Evolutionary conservation across 1,284 basidiomycete genomes (phyloP), one percentile per base, ranked within the genome.

Genomic region (Papiliotrema laurentii): DNA sequence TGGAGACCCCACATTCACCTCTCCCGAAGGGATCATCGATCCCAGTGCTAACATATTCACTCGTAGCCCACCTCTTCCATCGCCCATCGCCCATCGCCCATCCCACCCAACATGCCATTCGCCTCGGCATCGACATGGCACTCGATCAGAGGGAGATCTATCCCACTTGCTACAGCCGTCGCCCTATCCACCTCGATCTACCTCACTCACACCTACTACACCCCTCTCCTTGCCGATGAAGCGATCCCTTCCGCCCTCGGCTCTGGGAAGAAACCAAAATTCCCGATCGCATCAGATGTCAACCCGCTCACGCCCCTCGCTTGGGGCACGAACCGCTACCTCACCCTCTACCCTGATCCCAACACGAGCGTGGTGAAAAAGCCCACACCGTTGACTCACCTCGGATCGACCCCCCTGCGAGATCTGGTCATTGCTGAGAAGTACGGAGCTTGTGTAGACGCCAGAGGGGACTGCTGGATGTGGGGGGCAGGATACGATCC

Each of bases 391-490:
- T 47, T 71, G 11, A 24, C 56, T 11, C 60, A 66, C 24, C 49
- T 74, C 27, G 63, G 68, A 11, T 42, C 62, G n/a, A 71, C 73
- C 77, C 63, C 89, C 1, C 75, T 92, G 24, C 79, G 87, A 18
- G 88, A 93, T 69, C 67, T 93, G 26, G 82, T 80, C 5, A 72
- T 93, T 18, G 83, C 87, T 37, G 80, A 83, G 58, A 78, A 76
- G 38, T 86, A 90, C 58, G 89, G 83, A 1, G 88, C 86, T 3
- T 88, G 85, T 54, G 81, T 91, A n/a, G 89, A 93, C 67, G 84
- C 83, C 2, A 78, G 80, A 36, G 93, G 93, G 22, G 87, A 97
- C 61, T 81, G 90, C 1, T 89, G 90, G 70, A 87, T 91, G 63
- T 93, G 89, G 90, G 89, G 89, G 0, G 76, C 78, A 39, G 82